Evolutionary conservation across 116 monocot species (phyloP), one percentile per base, ranked within the genome.

Genomic region (Posidonia oceanica): DNA sequence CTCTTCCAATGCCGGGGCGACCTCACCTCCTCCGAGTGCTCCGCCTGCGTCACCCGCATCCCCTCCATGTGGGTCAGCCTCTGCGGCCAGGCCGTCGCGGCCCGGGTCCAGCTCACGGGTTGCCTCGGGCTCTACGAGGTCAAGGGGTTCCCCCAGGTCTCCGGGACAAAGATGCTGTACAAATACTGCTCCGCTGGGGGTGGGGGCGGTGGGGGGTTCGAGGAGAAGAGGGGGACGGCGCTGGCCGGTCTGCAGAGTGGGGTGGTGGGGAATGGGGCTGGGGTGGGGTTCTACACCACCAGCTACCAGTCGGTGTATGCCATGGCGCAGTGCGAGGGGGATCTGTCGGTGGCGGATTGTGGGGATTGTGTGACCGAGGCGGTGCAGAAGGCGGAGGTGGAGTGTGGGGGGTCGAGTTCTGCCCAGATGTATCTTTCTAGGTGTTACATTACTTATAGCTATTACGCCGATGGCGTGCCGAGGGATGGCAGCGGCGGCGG

Each of bases 301-400:
- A 86, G 78, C 67, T 96, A 83, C 75, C 76, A 75, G 51, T 71
- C 76, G 8, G 91, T 91, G 51, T 91, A 88, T 66, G 85, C 88
- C 39, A 86, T 97, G 93, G 97, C 92, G 14, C 97, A 97, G 75
- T 97, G 97, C 76, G 87, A 97, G 71, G 92, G 92, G 54, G 97
- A 92, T 52, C 75, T 97, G 51, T 89, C 89, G 41, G 64, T 71
- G 1, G 75, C 79, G 3, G 97, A 97, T 70, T 97, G 97, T 67
- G 80, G 80, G 5, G 79, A 87, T 63, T 97, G 97, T 71, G 85
- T 89, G 7, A 52, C 83, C 29, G 82, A 92, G 76, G 92, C 97
- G 8, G 87, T 89, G 58, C 97, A 97, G 84, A 89, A 84, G 80
- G 81, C 81, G 41, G 83, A 97, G 83, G 89, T 87, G 36, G 97